Evolutionary conservation across 192 early-diverging fungal species (phyloP).

Genomic region (Coemansia sp.): DNA sequence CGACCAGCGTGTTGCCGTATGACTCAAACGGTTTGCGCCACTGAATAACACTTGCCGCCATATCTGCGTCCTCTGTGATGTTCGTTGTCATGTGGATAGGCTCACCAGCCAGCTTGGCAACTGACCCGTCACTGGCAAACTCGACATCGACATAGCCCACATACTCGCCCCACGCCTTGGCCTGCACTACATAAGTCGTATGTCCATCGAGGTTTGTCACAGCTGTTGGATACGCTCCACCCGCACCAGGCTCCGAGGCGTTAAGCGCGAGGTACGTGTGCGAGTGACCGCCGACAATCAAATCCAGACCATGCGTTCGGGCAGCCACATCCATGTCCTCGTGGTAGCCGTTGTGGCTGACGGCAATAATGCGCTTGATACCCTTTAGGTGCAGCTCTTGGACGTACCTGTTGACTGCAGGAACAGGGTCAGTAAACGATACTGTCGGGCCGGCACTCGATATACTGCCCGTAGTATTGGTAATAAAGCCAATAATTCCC

Average conservation of each 20-base stretch:
- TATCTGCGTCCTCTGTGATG: conserved; percentile 52
- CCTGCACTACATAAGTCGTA: conserved; percentile 70
- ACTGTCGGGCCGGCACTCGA: conserved; percentile 58
- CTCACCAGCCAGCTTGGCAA: conserved; percentile 57
- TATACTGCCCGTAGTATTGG: conserved; percentile 61
- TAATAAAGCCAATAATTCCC: conserved; percentile 69
- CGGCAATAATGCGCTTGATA: conserved; percentile 65
- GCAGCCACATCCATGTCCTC: conserved; percentile 69
- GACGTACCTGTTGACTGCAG: conserved; percentile 64
- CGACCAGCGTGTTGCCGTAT: conserved; percentile 57
- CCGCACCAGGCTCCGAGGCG: conserved; percentile 47
- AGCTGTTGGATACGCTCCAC: conserved; percentile 68
- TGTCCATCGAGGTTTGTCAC: conserved; percentile 64
- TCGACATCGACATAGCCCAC: conserved; percentile 64
- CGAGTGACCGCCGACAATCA: conserved; percentile 77
- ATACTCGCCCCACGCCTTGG: conserved; percentile 65
- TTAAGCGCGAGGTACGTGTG: conserved; percentile 68
- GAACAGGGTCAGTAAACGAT: conserved; percentile 62
- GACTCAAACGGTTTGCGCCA: conserved; percentile 62
- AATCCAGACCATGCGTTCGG: conserved; percentile 59
- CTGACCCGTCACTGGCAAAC: conserved; percentile 58
- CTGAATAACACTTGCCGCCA: conserved; percentile 49
- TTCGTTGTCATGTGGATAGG: conserved; percentile 64
- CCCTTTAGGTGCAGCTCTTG: conserved; percentile 63
- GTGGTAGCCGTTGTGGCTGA: conserved; percentile 76